Evolutionary conservation across 352 stramenopile genomes (phyloP).

Genomic region (Globisporangium yorkense): DNA sequence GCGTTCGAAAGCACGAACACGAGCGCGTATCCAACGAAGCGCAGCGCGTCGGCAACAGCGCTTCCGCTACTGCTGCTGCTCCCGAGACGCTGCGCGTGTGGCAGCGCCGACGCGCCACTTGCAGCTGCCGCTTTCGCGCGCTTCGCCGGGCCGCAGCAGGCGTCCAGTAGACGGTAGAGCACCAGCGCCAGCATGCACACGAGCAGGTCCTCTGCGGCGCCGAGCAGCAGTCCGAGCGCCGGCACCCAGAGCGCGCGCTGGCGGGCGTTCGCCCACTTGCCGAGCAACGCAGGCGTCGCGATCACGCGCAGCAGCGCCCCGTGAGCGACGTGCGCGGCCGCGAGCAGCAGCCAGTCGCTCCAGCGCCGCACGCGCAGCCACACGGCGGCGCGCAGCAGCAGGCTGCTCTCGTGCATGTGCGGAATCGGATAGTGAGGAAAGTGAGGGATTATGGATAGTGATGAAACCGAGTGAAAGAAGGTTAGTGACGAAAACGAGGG

Average conservation of each 20-base stretch:
- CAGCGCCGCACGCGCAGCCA: slow-evolving; percentile 39
- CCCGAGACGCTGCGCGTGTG: background rate
- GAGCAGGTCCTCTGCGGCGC: slow-evolving; percentile 42
- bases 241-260: slow-evolving; percentile 30
- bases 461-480: background rate
- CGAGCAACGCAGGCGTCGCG: slow-evolving; percentile 20
- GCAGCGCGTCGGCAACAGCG: slow-evolving; percentile 2
- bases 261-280: slow-evolving; percentile 54
- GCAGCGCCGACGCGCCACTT: background rate
- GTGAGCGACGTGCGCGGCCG: slow-evolving; percentile 22
- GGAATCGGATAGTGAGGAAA: background rate
- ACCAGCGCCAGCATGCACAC: slow-evolving; percentile 23
- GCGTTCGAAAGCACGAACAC: slow-evolving; percentile 26
- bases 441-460: background rate
- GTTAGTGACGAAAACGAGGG: background rate
- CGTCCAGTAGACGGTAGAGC: slow-evolving; percentile 30
- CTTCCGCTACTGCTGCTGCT: background rate
- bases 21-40: slow-evolving; percentile 25
- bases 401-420: background rate
- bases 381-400: slow-evolving; percentile 21
- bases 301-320: slow-evolving; percentile 25
- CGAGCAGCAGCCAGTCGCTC: slow-evolving; percentile 36
- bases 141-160: background rate
- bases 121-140: background rate
- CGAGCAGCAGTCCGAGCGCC: slow-evolving; percentile 29